Evolutionary conservation across 2,329 filamentous ascomycete genomes (phyloP).

Genomic region (Xenosphaeropsis pyriputrescens): DNA sequence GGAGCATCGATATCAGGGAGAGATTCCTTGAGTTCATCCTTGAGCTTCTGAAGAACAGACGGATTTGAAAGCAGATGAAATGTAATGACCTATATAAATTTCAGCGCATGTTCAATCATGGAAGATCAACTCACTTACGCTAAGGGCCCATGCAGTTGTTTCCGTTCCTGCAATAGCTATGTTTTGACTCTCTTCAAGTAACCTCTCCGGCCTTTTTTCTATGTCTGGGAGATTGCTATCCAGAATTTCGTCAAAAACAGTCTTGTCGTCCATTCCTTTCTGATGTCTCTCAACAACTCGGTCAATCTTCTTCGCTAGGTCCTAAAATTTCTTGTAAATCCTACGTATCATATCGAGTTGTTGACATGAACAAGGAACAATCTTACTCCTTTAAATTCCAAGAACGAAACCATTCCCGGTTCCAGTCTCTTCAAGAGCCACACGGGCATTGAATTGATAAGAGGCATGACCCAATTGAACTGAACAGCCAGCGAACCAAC

Average conservation of each 20-base stretch:
- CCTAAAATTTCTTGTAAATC: background rate
- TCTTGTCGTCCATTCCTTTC: constrained; percentile 1
- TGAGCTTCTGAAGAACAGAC: constrained; percentile 12
- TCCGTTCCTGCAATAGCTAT: constrained; percentile 17
- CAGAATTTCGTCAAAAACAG: constrained; percentile 4
- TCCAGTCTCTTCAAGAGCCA: background rate
- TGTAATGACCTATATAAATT: constrained; percentile 7
- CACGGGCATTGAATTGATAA: constrained; percentile 3
- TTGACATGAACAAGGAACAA: background rate
- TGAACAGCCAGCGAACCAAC: constrained; percentile 6
- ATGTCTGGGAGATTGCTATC: constrained; percentile 11
- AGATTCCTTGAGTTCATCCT: constrained; percentile 14
- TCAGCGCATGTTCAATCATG: too few species aligned
- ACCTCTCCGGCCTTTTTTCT: constrained; percentile 16
- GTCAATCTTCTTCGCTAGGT: background rate
- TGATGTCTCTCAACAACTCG: background rate
- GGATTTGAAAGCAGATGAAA: constrained; percentile 17
- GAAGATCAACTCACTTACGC: constrained; percentile 5
- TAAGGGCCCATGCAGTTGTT: constrained; percentile 20
- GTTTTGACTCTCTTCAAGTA: constrained; percentile 14
- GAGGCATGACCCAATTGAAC: constrained; percentile 3
- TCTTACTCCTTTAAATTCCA: background rate
- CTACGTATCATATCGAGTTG: background rate
- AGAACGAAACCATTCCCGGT: constrained; percentile 1
- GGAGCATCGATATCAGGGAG: constrained; percentile 18